Evolutionary conservation across 1,284 basidiomycete species (phyloP), one percentile per base, ranked within the genome.

Genomic region (Xerocomus cyaneibrunnescens): DNA sequence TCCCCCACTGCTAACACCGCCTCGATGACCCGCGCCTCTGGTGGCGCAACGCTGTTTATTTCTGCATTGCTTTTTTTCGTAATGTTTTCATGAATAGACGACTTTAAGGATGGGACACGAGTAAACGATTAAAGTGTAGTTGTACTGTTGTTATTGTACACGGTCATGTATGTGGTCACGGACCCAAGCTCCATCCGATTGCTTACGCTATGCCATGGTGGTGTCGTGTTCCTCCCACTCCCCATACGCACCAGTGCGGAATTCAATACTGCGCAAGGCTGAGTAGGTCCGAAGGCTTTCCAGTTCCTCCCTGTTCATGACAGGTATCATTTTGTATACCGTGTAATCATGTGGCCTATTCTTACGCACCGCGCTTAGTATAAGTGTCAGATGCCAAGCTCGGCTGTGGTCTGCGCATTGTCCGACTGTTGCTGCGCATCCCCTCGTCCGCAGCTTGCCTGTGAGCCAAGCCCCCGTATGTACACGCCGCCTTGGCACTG

Each of bases 1-100:
- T 46, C 60, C 0, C 44, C 54, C 34, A 65, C 61, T 17, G 27
- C 48, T 16, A 51, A 38, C 14, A 42, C 47, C 51, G 64, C 64
- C 38, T 48, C 47, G 7, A 34, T 5, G 42, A 30, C 25, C 36
- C 52, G 48, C 50, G 38, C 35, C 0, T 25, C 42, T 17, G 28
- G 42, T 32, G 17, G 19, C 23, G 22, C 23, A 13, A 28, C 30
- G 12, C 13, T 64, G 7, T 23, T 58, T 22, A 32, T 54, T 30
- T 60, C 45, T 50, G 44, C n/a, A 21, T 21, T 56, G 30, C 23
- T 62, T 36, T 64, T 40, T 6, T 21, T 52, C 44, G 43, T 48
- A 10, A 13, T 50, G 36, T 50, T 44, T 14, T 57, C 42, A 27
- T 45, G 34, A 48, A 27, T 17, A 6, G 17, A 22, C 30, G n/a